Conservation (phyloP, 768 basidiomycete species). For the Chalciporus piperatus region DNA sequence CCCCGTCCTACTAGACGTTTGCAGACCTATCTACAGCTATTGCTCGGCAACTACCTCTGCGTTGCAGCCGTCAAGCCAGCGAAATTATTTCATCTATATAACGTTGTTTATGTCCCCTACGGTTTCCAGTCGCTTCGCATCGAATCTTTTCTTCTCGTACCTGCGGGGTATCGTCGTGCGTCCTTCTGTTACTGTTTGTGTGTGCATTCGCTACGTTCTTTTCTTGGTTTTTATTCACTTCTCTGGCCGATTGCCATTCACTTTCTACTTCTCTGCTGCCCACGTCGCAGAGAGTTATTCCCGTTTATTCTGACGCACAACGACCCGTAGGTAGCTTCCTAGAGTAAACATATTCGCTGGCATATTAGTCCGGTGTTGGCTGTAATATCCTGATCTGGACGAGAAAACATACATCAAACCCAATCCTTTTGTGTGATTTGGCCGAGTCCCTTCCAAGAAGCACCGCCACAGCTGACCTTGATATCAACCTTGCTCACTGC, state of each 20-base stretch:
- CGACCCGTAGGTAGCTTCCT: conserved; percentile 16
- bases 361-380: conserved; percentile 28
- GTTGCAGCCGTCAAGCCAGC: conserved; percentile 27
- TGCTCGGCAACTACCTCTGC: conserved; percentile 27
- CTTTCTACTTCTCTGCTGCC: conserved; percentile 10
- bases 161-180: conserved; percentile 20
- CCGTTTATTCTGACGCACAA: conserved; percentile 17
- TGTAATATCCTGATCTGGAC: conserved; percentile 26
- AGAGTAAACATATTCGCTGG: conserved; percentile 27
- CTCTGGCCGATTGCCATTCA: conserved; percentile 2
- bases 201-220: conserved; percentile 18
- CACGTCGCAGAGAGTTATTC: conserved; percentile 8
- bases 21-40: conserved; percentile 32
- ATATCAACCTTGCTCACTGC: not conserved
- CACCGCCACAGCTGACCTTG: conserved; percentile 21
- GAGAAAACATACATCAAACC: conserved; percentile 10
- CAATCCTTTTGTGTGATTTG: not conserved
- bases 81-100: conserved; percentile 36
- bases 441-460: not conserved
- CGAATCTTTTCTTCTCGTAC: conserved; percentile 12
- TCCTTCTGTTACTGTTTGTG: conserved; percentile 5
- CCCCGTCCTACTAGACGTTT: conserved; percentile 33
- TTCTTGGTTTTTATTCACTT: conserved; percentile 23
- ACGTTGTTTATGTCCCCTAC: conserved; percentile 28
- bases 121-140: conserved; percentile 27